A percentile compares a stretch with the other conserved stretches of the same genome.
phyloP scores from a whole-genome alignment of 2,329 filamentous ascomycete genomes.

The Paecilomyces niveus region DNA sequence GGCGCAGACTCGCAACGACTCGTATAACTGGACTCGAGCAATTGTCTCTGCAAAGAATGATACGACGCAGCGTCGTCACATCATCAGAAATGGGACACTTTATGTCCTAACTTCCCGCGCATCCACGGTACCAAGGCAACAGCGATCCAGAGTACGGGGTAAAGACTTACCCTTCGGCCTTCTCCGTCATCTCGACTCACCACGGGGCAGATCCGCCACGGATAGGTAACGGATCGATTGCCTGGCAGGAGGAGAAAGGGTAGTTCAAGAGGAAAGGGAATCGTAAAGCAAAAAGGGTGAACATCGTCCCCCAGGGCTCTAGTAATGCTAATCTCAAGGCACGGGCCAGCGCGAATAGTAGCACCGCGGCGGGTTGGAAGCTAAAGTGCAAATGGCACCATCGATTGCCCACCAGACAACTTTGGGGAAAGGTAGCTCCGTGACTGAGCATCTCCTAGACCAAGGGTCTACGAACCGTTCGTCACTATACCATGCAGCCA shows the following conservation, averaged over 20 bases:
- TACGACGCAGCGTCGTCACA: background rate
- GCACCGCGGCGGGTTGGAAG: background rate
- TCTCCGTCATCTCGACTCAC: conserved; percentile 21
- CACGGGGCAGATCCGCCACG: conserved; percentile 1
- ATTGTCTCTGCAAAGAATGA: background rate
- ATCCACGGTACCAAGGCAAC: conserved; percentile 14
- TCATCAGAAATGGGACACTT: background rate
- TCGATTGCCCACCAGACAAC: too few relatives aligned
- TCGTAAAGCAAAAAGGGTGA: background rate
- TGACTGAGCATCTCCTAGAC: background rate
- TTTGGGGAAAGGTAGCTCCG: background rate
- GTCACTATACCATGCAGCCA: background rate
- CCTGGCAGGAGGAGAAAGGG: background rate
- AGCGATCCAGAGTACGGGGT: conserved; percentile 1
- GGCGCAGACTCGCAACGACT: background rate
- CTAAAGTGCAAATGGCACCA: background rate
- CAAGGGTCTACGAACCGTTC: background rate
- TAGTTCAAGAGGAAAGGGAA: background rate
- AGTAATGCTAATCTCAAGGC: background rate
- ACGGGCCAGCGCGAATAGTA: background rate
- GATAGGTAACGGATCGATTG: background rate
- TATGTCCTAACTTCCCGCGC: background rate
- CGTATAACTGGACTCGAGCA: background rate
- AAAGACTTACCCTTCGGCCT: conserved; percentile 21
- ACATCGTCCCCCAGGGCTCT: background rate